Percentiles rank a stretch among this genome's conserved stretches.
phyloP scores from a whole-genome alignment of 2,329 filamentous ascomycete genomes.

The Fusarium buxicola region DNA sequence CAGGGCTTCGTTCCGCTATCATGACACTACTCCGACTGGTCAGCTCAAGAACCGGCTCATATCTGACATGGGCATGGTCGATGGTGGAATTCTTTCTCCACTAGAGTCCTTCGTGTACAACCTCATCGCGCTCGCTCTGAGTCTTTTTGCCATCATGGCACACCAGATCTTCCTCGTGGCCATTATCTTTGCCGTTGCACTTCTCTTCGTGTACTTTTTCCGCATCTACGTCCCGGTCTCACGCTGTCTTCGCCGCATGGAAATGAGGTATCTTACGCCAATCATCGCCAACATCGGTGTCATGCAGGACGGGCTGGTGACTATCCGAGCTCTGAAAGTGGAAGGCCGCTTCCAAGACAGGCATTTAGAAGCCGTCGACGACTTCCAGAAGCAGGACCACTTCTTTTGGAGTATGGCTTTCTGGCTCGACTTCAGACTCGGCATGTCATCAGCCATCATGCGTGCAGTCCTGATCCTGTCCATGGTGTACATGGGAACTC shows the following conservation, averaged over 20 bases:
- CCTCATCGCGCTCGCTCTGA: conserved; percentile 76
- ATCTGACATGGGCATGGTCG: conserved; percentile 88
- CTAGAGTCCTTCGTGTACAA: conserved; percentile 79
- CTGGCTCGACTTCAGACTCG: conserved; percentile 85
- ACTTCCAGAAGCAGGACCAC: conserved; percentile 94
- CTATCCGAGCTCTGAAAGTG: conserved; percentile 84
- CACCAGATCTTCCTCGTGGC: conserved; percentile 82
- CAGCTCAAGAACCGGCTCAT: conserved; percentile 93
- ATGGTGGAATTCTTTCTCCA: conserved; percentile 83
- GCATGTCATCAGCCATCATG: conserved; percentile 70
- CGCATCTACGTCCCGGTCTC: conserved; percentile 82
- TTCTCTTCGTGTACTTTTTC: conserved; percentile 79
- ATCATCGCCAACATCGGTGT: conserved; percentile 94
- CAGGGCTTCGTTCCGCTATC: conserved; percentile 87
- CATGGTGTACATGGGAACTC: conserved; percentile 79
- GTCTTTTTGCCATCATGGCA: conserved; percentile 80
- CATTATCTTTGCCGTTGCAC: conserved; percentile 76
- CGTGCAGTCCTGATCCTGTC: conserved; percentile 79
- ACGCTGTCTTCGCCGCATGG: conserved; percentile 83
- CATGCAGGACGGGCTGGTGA: conserved; percentile 85
- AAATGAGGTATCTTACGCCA: conserved; percentile 90
- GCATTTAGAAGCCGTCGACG: conserved; percentile 84
- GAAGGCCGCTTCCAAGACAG: conserved; percentile 83
- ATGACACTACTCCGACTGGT: conserved; percentile 89
- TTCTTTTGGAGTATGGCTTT: conserved; percentile 92